Percentiles rank a stretch among this genome's conserved stretches.
These are phyloP conservation scores for Gomphus sp. DNA, from an alignment of 1,284 basidiomycete genomes.

Conservation along the genomic window DNA sequence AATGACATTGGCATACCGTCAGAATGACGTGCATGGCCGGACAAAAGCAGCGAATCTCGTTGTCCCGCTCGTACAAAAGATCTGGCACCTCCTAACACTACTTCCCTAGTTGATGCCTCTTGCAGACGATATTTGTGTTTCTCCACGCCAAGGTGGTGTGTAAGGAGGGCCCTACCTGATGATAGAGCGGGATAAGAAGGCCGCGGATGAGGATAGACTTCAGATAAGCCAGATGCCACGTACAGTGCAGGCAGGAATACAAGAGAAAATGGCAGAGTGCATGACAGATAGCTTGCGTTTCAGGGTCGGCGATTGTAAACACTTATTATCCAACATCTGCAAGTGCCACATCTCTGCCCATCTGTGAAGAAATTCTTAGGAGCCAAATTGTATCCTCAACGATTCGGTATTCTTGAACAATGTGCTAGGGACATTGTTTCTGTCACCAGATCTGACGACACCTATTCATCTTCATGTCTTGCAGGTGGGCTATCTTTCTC, in stretches of 20 bases:
- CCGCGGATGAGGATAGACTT: background rate
- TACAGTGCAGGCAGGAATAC: background rate
- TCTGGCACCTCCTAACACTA: conserved; percentile 20
- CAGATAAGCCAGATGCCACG: background rate
- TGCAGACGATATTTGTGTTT: conserved; percentile 42
- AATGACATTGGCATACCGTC: conserved; percentile 32
- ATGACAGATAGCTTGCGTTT: background rate
- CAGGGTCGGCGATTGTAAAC: background rate
- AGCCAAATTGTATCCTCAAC: no score
- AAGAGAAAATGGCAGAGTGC: background rate
- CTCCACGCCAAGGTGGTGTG: conserved; percentile 64
- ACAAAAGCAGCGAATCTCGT: conserved; percentile 43
- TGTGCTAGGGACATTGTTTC: no score
- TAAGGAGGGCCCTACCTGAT: conserved; percentile 25
- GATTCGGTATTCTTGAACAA: no score
- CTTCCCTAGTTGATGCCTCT: conserved; percentile 19
- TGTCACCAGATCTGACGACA: no score
- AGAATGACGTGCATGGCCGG: conserved; percentile 47
- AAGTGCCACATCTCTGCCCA: no score
- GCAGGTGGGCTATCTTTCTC: no score
- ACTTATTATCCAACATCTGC: no score
- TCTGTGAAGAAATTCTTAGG: no score
- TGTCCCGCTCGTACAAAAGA: conserved; percentile 51
- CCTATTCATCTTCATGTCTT: no score
- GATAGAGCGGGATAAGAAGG: background rate